These are phyloP conservation scores for Sicyos baderoa DNA, from an alignment of 306 rosid species.

Conservation along the genomic window DNA sequence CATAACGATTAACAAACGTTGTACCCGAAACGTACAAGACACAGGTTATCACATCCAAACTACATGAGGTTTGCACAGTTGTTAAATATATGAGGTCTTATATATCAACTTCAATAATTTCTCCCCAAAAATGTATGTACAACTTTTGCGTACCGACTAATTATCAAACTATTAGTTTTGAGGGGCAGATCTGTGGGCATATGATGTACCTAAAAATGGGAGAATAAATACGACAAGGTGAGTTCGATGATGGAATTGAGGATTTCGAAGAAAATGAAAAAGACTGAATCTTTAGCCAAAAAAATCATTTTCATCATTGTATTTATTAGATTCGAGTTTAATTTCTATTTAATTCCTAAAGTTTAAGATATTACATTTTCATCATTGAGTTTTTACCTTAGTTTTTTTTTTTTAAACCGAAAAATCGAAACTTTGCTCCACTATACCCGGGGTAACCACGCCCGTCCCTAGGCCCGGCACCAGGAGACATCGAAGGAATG, in stretches of 20 bases:
- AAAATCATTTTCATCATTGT: too few relatives aligned
- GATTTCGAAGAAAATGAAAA: background rate
- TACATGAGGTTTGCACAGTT: too few relatives aligned
- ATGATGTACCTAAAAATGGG: conserved; percentile 8
- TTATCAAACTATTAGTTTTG: conserved; percentile 9
- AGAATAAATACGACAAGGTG: conserved; percentile 2
- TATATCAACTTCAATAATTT: background rate
- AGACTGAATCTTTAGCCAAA: background rate
- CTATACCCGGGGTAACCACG: too few relatives aligned
- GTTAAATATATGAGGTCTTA: background rate
- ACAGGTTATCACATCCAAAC: background rate
- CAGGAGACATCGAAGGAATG: too few relatives aligned
- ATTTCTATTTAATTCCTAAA: too few relatives aligned
- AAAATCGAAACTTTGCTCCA: too few relatives aligned
- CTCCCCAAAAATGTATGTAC: conserved; percentile 16
- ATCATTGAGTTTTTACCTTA: too few relatives aligned
- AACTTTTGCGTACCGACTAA: conserved; percentile 6
- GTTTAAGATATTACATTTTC: too few relatives aligned
- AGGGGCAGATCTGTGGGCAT: conserved; percentile 18
- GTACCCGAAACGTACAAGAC: background rate
- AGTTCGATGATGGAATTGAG: background rate
- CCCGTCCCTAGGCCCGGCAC: too few relatives aligned
- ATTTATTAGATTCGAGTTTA: too few relatives aligned
- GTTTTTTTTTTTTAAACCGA: too few relatives aligned
- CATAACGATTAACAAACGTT: background rate